phyloP scores from a whole-genome alignment of 1,284 basidiomycete species.

The Cystobasidium pallidum region DNA sequence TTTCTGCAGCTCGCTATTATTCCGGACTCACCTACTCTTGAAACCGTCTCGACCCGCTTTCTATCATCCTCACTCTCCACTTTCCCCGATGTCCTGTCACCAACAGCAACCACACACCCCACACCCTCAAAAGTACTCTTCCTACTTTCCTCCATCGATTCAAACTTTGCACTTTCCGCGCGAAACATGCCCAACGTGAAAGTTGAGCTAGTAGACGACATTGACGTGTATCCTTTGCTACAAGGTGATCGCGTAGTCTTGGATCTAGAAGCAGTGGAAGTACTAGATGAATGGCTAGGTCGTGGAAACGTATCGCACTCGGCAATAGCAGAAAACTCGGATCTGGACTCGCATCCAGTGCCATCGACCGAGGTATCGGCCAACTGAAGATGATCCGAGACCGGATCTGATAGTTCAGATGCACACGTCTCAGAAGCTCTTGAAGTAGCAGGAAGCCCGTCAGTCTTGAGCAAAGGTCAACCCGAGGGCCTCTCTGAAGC shows the following conservation, averaged over 20 bases:
- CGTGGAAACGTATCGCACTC: too few relatives aligned
- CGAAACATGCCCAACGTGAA: conserved; percentile 32
- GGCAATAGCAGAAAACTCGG: too few relatives aligned
- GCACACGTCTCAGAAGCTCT: conserved; percentile 23
- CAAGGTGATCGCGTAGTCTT: conserved; percentile 38
- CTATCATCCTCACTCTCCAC: conserved; percentile 12
- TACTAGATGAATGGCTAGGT: conserved; percentile 28
- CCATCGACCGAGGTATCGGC: too few relatives aligned
- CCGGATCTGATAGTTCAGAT: background rate
- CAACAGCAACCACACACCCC: background rate
- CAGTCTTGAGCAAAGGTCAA: conserved; percentile 12
- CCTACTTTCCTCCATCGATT: conserved; percentile 32
- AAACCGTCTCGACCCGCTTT: conserved; percentile 30
- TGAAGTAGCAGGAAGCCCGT: conserved; percentile 36
- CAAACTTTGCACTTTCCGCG: conserved; percentile 36
- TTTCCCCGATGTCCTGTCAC: conserved; percentile 2
- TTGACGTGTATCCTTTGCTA: conserved; percentile 38
- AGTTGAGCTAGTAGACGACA: conserved; percentile 26
- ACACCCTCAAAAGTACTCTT: conserved; percentile 28
- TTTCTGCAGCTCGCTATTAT: conserved; percentile 37
- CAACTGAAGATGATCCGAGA: conserved; percentile 9
- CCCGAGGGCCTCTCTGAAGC: conserved; percentile 14
- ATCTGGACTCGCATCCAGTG: too few relatives aligned
- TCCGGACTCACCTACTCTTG: conserved; percentile 20
- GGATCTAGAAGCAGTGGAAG: conserved; percentile 34